Evolutionary conservation across 2,329 filamentous ascomycete genomes (phyloP).

Genomic region (Helicocarpus griseus): DNA sequence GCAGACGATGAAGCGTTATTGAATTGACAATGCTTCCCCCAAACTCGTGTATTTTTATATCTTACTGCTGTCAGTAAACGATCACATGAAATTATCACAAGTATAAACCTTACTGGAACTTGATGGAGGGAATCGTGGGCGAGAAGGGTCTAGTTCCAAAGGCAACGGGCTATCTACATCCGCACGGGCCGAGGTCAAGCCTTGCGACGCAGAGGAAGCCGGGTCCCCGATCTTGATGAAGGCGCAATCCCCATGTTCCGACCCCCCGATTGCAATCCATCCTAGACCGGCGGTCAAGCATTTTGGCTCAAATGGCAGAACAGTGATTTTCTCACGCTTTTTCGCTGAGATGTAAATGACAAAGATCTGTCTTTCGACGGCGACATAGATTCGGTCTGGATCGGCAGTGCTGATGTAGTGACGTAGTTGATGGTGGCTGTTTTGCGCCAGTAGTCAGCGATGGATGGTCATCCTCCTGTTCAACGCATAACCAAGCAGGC

Average conservation of each 20-base stretch:
- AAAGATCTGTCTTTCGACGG: constrained; percentile 64
- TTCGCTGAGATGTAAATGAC: constrained; percentile 58
- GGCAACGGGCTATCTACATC: constrained; percentile 51
- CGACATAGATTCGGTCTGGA: constrained; percentile 73
- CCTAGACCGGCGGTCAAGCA: constrained; percentile 80
- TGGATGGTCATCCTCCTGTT: not conserved
- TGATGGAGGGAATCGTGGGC: constrained; percentile 18
- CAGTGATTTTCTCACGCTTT: constrained; percentile 63
- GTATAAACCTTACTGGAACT: constrained; percentile 13
- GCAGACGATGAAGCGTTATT: constrained; percentile 52
- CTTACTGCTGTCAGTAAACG: constrained; percentile 23
- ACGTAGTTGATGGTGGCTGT: constrained; percentile 50
- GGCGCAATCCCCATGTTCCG: constrained; percentile 74
- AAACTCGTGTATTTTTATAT: constrained; percentile 48
- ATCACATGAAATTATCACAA: not conserved
- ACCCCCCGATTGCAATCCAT: constrained; percentile 82
- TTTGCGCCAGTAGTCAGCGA: constrained; percentile 5
- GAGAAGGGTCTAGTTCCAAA: constrained; percentile 34
- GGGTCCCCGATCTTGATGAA: constrained; percentile 54
- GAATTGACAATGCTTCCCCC: constrained; percentile 58
- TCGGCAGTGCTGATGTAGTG: constrained; percentile 79
- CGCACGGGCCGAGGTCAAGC: constrained; percentile 12
- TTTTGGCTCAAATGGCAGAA: constrained; percentile 62
- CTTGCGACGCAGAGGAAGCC: constrained; percentile 13
- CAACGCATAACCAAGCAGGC: not conserved